Conservation (phyloP, 805 yeast genomes). For the Teunomyces gatunensis region DNA sequence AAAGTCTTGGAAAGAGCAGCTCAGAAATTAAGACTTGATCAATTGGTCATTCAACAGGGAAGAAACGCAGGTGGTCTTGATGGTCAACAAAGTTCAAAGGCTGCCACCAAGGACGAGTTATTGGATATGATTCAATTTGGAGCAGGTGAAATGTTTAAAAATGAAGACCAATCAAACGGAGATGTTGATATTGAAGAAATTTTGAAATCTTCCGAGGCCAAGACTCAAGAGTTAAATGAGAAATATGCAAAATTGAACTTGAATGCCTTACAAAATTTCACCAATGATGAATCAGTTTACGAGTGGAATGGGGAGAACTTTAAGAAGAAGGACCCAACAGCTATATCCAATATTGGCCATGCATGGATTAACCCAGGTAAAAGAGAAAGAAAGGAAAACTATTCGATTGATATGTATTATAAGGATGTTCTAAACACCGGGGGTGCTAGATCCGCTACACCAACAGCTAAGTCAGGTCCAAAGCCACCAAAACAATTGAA, state of each 20-base stretch:
- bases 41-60: constrained; percentile 80
- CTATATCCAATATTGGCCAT: constrained; percentile 48
- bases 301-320: constrained; percentile 88
- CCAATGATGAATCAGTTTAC: constrained; percentile 66
- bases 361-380: constrained; percentile 85
- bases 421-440: constrained; percentile 77
- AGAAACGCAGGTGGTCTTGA: constrained; percentile 37
- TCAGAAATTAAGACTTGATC: constrained; percentile 74
- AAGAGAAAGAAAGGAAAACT: constrained; percentile 80
- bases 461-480: constrained; percentile 53
- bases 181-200: constrained; percentile 58
- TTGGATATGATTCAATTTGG: constrained; percentile 83
- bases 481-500: constrained; percentile 81
- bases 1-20: constrained; percentile 80
- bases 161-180: constrained; percentile 25
- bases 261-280: constrained; percentile 74
- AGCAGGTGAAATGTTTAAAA: constrained; percentile 61
- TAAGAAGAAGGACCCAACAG: constrained; percentile 56
- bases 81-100: constrained; percentile 35
- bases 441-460: constrained; percentile 39
- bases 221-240: constrained; percentile 58
- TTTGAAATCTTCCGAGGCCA: constrained; percentile 58
- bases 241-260: constrained; percentile 68
- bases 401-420: constrained; percentile 83
- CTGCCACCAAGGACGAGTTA: constrained; percentile 64